Evolutionary conservation across 2,329 filamentous ascomycete species (phyloP).

Genomic region (Aspergillus persii): DNA sequence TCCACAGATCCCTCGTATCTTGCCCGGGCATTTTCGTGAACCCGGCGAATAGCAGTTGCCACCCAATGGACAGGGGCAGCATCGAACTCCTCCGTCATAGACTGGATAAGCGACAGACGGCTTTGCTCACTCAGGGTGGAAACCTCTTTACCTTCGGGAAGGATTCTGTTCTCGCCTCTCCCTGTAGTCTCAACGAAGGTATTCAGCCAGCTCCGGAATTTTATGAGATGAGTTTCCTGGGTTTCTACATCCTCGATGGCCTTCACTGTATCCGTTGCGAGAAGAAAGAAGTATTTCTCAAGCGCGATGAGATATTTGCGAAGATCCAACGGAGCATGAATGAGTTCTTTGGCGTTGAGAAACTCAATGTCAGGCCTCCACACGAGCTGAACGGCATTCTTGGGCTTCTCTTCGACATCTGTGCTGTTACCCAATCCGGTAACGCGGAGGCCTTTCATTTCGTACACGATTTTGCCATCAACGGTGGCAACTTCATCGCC

Average conservation of each 20-base stretch:
- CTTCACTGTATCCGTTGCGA: not conserved
- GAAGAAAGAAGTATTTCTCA: not conserved
- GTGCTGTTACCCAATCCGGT: not conserved
- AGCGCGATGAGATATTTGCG: not conserved
- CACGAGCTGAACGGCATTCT: not conserved
- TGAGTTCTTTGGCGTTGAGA: not conserved
- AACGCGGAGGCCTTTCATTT: not conserved
- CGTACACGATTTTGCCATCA: not conserved
- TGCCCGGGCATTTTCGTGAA: not conserved
- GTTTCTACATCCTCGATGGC: not conserved
- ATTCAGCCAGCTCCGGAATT: conserved; percentile 3
- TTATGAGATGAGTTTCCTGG: not conserved
- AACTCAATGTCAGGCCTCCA: conserved; percentile 4
- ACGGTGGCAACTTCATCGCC: not conserved
- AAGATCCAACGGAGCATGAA: not conserved
- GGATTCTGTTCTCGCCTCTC: not conserved
- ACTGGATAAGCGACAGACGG: not conserved
- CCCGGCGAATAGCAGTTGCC: not conserved
- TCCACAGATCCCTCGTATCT: not conserved
- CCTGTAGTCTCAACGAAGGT: not conserved
- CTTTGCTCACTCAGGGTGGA: not conserved
- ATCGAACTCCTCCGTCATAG: not conserved
- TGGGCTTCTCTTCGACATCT: not conserved
- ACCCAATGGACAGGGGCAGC: not conserved
- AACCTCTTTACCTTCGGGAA: not conserved